Conservation (phyloP, 2,329 filamentous ascomycete genomes). For the Chaetomiaceae sp. region DNA sequence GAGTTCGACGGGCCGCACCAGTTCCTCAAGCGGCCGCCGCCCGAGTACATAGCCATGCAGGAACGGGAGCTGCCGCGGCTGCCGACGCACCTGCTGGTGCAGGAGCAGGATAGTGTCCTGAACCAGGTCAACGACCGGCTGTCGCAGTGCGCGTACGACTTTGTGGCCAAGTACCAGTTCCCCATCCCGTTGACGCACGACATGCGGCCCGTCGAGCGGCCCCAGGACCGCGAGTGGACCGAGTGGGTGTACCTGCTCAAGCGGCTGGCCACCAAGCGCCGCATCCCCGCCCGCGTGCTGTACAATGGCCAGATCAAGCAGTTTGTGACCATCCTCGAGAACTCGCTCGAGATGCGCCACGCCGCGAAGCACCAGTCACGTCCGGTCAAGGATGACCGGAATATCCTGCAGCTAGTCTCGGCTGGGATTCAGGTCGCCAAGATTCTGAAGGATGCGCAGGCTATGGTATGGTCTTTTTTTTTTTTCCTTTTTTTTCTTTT, state of each 20-base stretch:
- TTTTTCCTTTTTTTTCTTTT: background rate
- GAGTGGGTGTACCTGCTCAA: constrained; percentile 89
- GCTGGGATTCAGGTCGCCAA: constrained; percentile 84
- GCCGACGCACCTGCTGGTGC: constrained; percentile 74
- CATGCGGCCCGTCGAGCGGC: constrained; percentile 69
- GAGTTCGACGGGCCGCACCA: constrained; percentile 88
- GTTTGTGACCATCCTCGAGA: constrained; percentile 82
- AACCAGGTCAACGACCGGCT: constrained; percentile 78
- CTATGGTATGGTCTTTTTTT: constrained; percentile 49
- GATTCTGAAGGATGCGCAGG: constrained; percentile 76
- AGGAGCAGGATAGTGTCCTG: constrained; percentile 80
- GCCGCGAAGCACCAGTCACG: constrained; percentile 78
- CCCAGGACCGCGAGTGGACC: constrained; percentile 80
- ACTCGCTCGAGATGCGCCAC: constrained; percentile 83
- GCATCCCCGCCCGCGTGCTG: constrained; percentile 76
- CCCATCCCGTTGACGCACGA: constrained; percentile 79
- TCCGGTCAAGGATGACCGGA: constrained; percentile 81
- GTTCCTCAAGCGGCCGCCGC: constrained; percentile 67
- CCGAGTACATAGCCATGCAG: constrained; percentile 68
- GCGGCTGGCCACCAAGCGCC: constrained; percentile 76
- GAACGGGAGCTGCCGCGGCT: constrained; percentile 77
- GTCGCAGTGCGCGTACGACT: constrained; percentile 82
- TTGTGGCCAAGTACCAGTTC: constrained; percentile 87
- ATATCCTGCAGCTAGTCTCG: constrained; percentile 81
- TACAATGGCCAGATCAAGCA: constrained; percentile 92